phyloP scores from a whole-genome alignment of 129 eudicot species.

The Flaveria sonorensis region DNA sequence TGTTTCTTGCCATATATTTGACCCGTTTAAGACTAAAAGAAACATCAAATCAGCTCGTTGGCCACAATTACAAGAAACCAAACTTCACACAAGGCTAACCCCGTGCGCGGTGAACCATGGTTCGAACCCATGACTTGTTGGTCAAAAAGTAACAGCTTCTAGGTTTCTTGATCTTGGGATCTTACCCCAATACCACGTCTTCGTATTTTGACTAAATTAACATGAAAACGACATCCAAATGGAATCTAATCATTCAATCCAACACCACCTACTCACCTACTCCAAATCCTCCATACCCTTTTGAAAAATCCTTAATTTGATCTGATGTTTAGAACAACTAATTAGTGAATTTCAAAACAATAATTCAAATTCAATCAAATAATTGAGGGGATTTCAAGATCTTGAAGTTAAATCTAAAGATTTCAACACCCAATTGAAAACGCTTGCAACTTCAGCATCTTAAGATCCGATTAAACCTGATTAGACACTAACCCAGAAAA shows the following conservation, averaged over 20 bases:
- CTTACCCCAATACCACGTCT: slow-evolving; percentile 26
- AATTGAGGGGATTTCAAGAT: slow-evolving; percentile 19
- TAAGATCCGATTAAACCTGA: slow-evolving; percentile 9
- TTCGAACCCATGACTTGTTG: slow-evolving; percentile 29
- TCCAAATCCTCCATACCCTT: slow-evolving; percentile 27
- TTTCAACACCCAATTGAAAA: slow-evolving; percentile 24
- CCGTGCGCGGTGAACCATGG: neutral
- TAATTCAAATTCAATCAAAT: neutral
- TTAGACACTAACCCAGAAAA: slow-evolving; percentile 9
- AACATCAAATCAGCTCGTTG: neutral
- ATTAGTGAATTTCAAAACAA: neutral
- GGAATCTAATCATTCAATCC: slow-evolving; percentile 29
- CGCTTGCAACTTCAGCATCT: slow-evolving; percentile 20
- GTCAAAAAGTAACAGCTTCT: slow-evolving; percentile 35
- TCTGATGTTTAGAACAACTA: neutral
- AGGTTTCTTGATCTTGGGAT: slow-evolving; percentile 15
- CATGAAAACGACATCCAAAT: slow-evolving; percentile 31
- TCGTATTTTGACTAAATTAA: slow-evolving; percentile 32
- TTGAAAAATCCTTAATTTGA: neutral
- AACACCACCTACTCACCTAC: slow-evolving; percentile 32
- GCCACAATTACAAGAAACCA: neutral
- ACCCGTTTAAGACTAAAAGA: neutral
- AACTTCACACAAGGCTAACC: neutral
- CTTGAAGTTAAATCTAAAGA: slow-evolving; percentile 1
- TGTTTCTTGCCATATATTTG: neutral